These are phyloP conservation scores for Nicotiana otophora DNA, from an alignment of 257 asterid species.

Conservation along the genomic window DNA sequence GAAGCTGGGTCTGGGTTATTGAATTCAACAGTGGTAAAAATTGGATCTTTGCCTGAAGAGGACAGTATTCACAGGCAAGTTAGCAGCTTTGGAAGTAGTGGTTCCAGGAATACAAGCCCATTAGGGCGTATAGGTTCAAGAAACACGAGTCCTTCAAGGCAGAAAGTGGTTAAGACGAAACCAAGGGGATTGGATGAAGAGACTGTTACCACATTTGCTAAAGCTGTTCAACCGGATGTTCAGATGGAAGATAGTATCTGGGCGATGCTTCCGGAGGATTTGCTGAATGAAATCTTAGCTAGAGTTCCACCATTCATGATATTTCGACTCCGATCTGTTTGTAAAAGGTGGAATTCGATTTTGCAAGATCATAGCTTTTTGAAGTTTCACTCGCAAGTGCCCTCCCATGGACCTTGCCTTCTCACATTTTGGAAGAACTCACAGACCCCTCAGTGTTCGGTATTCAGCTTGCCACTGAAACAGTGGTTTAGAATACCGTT, in stretches of 20 bases:
- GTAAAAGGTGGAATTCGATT: conserved; percentile 93
- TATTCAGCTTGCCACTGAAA: conserved; percentile 86
- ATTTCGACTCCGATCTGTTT: conserved; percentile 84
- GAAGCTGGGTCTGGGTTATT: conserved; percentile 43
- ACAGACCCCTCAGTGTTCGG: conserved; percentile 87
- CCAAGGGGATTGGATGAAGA: conserved; percentile 99
- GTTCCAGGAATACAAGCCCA: conserved; percentile 85
- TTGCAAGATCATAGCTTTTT: conserved; percentile 79
- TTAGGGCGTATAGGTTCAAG: conserved; percentile 75
- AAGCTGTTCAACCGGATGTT: conserved; percentile 65
- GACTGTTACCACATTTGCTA: conserved; percentile 59
- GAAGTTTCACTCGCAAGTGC: conserved; percentile 92
- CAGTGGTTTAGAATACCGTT: conserved; percentile 97
- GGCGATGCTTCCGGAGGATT: conserved; percentile 97
- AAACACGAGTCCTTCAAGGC: conserved; percentile 87
- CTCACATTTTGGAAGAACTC: conserved; percentile 85
- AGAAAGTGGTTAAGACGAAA: conserved; percentile 72
- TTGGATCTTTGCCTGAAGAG: conserved; percentile 49
- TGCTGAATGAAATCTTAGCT: conserved; percentile 81
- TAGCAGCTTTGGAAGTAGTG: conserved; percentile 50
- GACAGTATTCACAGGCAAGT: conserved; percentile 53
- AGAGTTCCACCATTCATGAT: conserved; percentile 96
- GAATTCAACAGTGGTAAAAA: conserved; percentile 43
- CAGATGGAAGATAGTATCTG: conserved; percentile 95
- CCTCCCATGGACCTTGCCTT: conserved; percentile 98